Conservation (phyloP, 2,329 filamentous ascomycete species). For the Fusarium duplospermum region DNA sequence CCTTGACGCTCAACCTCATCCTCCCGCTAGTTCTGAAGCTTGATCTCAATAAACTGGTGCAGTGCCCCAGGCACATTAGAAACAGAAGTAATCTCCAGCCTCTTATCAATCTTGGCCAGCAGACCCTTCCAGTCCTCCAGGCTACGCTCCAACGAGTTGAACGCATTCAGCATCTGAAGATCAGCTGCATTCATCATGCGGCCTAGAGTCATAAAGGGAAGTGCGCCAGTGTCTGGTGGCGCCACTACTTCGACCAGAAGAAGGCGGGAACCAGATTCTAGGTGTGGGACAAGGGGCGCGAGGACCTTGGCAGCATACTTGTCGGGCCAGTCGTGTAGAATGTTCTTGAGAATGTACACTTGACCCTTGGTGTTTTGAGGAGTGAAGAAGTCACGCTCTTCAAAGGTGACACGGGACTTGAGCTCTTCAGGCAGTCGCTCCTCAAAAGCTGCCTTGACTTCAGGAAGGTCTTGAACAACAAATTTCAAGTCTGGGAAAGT, state of each 20-base stretch:
- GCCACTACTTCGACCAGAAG: constrained; percentile 51
- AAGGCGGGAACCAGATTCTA: constrained; percentile 56
- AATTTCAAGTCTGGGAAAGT: constrained; percentile 49
- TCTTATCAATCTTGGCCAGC: constrained; percentile 23
- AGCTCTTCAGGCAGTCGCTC: constrained; percentile 38
- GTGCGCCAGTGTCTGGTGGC: constrained; percentile 39
- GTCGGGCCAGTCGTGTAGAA: constrained; percentile 67
- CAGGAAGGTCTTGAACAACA: constrained; percentile 62
- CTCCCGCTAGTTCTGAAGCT: not conserved
- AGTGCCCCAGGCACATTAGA: constrained; percentile 9
- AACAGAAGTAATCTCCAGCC: constrained; percentile 14
- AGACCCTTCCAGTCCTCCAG: constrained; percentile 23
- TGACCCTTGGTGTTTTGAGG: constrained; percentile 54
- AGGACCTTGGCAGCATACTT: constrained; percentile 53
- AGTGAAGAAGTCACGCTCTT: constrained; percentile 52
- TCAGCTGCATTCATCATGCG: constrained; percentile 39
- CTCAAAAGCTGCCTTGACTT: constrained; percentile 43
- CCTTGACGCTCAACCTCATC: not conserved
- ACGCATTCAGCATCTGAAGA: constrained; percentile 60
- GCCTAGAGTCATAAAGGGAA: not conserved
- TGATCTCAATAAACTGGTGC: constrained; percentile 14
- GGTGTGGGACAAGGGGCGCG: constrained; percentile 53
- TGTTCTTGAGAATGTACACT: constrained; percentile 63
- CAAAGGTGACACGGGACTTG: constrained; percentile 48
- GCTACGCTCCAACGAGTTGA: constrained; percentile 50